These are phyloP conservation scores for Lactarius quietus DNA, from an alignment of 768 basidiomycete genomes.

Conservation along the genomic window DNA sequence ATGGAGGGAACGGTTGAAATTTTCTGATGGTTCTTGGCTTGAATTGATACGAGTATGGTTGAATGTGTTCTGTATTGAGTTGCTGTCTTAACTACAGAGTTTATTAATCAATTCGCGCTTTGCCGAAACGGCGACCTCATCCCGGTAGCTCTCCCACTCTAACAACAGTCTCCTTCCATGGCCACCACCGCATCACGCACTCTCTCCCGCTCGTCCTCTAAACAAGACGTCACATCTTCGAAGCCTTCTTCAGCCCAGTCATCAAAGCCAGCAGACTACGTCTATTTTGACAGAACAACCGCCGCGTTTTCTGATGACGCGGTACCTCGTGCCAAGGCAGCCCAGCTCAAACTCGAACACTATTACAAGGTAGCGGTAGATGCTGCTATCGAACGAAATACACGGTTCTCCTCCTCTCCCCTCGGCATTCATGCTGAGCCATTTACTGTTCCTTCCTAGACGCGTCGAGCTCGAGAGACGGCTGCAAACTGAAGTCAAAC, in stretches of 20 bases:
- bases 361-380: slow-evolving; percentile 98
- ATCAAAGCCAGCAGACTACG: slow-evolving; percentile 67
- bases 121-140: slow-evolving; percentile 7
- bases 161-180: slow-evolving; percentile 11
- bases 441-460: slow-evolving; percentile 40
- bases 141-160: background rate
- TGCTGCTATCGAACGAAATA: slow-evolving; percentile 89
- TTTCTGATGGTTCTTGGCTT: background rate
- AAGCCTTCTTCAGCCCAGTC: slow-evolving; percentile 28
- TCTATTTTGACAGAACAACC: slow-evolving; percentile 85
- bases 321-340: slow-evolving; percentile 78
- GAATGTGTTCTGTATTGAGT: background rate
- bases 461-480: slow-evolving; percentile 85
- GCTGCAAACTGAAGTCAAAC: slow-evolving; percentile 62
- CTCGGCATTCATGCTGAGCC: background rate
- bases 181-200: slow-evolving; percentile 17
- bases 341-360: slow-evolving; percentile 93
- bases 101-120: slow-evolving; percentile 6
- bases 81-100: background rate
- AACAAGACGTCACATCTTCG: slow-evolving; percentile 22
- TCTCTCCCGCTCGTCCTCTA: slow-evolving; percentile 25
- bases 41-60: background rate
- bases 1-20: slow-evolving; percentile 5
- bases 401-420: slow-evolving; percentile 48
- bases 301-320: slow-evolving; percentile 76